Conservation (phyloP, 192 early-diverging fungal genomes). For the Dissophora ornata region DNA sequence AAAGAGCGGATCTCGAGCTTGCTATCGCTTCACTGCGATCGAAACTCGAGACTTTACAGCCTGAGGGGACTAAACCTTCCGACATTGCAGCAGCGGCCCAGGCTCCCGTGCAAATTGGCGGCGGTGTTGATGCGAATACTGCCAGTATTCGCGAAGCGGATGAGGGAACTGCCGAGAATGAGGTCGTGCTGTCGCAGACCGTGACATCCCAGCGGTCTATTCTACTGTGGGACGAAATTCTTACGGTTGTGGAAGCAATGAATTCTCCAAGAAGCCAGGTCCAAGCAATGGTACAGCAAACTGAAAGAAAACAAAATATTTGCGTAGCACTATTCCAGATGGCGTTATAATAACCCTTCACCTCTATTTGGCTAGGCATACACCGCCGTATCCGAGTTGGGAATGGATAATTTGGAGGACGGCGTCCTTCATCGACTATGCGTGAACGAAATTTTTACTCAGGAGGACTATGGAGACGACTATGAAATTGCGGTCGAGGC, state of each 20-base stretch:
- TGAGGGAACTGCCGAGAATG: not conserved
- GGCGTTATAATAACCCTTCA: not conserved
- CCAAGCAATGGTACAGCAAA: not conserved
- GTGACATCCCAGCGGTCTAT: slow-evolving; percentile 29
- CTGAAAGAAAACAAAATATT: too few species aligned
- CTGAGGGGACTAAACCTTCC: slow-evolving; percentile 24
- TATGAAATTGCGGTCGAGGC: too few species aligned
- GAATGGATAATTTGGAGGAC: slow-evolving; percentile 23
- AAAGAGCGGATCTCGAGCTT: slow-evolving; percentile 1
- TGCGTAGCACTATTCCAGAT: too few species aligned
- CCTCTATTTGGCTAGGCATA: slow-evolving; percentile 1
- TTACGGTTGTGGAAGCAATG: slow-evolving; percentile 5
- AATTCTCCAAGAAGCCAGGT: not conserved
- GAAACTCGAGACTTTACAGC: slow-evolving; percentile 30
- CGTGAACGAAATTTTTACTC: slow-evolving; percentile 23
- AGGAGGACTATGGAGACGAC: slow-evolving; percentile 1
- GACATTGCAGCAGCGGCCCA: slow-evolving; percentile 8
- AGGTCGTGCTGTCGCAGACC: slow-evolving; percentile 24
- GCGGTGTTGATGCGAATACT: not conserved
- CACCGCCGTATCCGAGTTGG: slow-evolving; percentile 10
- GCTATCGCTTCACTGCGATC: slow-evolving; percentile 12
- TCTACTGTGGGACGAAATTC: slow-evolving; percentile 31
- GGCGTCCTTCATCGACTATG: slow-evolving; percentile 27
- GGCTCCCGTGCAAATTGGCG: too few species aligned
- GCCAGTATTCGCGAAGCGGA: not conserved